Evolutionary conservation across 495 filamentous ascomycete species (phyloP).

Genomic region (Cercophora sp.): DNA sequence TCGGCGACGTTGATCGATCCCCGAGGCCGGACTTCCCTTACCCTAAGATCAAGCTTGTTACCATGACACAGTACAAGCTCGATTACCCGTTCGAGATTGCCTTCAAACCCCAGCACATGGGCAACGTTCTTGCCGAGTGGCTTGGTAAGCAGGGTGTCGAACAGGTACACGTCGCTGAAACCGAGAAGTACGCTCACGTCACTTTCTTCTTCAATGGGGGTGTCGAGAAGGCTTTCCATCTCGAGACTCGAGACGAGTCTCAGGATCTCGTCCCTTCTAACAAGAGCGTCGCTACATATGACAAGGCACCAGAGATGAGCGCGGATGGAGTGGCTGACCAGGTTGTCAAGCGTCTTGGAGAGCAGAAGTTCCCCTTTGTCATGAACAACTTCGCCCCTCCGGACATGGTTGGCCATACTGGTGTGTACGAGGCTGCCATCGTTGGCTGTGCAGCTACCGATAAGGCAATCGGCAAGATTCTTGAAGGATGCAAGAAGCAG

Average conservation of each 20-base stretch:
- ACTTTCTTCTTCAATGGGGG: constrained; percentile 99
- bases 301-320: constrained; percentile 94
- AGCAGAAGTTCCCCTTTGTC: constrained; percentile 83
- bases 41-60: constrained; percentile 87
- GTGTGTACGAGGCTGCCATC: constrained; percentile 95
- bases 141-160: constrained; percentile 79
- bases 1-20: constrained; percentile 87
- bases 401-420: constrained; percentile 99
- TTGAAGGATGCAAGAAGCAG: constrained; percentile 86
- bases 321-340: constrained; percentile 82
- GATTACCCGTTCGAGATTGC: constrained; percentile 92
- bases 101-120: constrained; percentile 93
- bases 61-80: constrained; percentile 98
- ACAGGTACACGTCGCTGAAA: constrained; percentile 96
- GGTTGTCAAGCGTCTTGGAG: constrained; percentile 74
- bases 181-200: constrained; percentile 98
- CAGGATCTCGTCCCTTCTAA: constrained; percentile 60
- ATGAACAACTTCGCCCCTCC: constrained; percentile 99
- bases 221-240: constrained; percentile 91
- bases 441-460: constrained; percentile 81
- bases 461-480: constrained; percentile 86
- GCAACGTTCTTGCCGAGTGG: constrained; percentile 94
- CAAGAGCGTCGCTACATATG: constrained; percentile 87
- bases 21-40: constrained; percentile 89
- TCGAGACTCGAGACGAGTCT: constrained; percentile 68